A percentile compares a stretch with the other conserved stretches of the same genome.
Conservation (phyloP, 805 yeast species). For the Pichia exigua region DNA sequence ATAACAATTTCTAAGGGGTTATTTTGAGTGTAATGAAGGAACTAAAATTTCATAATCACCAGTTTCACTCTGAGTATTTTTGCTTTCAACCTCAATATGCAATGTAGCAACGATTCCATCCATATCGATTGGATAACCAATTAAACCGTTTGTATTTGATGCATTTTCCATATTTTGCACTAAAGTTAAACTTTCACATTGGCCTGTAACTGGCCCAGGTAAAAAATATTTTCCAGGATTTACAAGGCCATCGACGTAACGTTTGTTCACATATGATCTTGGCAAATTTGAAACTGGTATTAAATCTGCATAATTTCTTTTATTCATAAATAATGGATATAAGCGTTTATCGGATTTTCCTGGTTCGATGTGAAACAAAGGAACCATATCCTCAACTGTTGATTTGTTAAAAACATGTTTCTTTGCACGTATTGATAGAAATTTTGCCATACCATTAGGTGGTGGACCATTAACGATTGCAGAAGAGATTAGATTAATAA, state of each 20-base stretch:
- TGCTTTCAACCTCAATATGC: slow-evolving; percentile 61
- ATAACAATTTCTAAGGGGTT: neutral
- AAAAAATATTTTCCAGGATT: neutral
- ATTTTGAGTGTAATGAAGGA: slow-evolving; percentile 36
- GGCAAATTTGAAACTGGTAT: slow-evolving; percentile 39
- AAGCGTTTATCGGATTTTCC: slow-evolving; percentile 37
- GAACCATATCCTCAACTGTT: slow-evolving; percentile 64
- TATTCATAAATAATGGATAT: slow-evolving; percentile 47
- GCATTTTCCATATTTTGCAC: neutral
- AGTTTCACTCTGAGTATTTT: slow-evolving; percentile 42
- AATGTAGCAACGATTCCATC: slow-evolving; percentile 60
- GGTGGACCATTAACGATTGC: slow-evolving; percentile 94
- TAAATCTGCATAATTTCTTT: slow-evolving; percentile 67
- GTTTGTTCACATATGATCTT: slow-evolving; percentile 1
- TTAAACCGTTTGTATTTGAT: slow-evolving; percentile 9
- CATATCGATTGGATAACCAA: slow-evolving; percentile 47
- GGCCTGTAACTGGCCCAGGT: slow-evolving; percentile 21
- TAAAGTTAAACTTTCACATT: slow-evolving; percentile 10
- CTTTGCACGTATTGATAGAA: slow-evolving; percentile 60
- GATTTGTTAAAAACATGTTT: slow-evolving; percentile 62
- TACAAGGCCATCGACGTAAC: slow-evolving; percentile 21
- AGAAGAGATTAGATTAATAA: slow-evolving; percentile 78
- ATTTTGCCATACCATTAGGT: slow-evolving; percentile 72
- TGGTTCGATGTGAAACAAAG: slow-evolving; percentile 55
- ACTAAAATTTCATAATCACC: slow-evolving; percentile 61